phyloP scores from a whole-genome alignment of 345 rosid genomes.

The Luvunga scandens region DNA sequence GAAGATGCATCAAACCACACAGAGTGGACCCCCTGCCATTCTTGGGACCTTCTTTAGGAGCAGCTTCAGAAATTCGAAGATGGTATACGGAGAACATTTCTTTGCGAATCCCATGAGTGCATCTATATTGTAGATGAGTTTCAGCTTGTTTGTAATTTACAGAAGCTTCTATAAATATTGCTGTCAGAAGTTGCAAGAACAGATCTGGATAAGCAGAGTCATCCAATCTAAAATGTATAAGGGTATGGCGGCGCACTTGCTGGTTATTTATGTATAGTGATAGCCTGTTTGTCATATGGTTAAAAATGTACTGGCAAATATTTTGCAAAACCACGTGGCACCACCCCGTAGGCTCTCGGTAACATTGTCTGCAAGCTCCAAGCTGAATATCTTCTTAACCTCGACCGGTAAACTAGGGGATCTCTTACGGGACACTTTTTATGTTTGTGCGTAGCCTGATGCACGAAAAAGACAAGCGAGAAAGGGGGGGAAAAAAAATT shows the following conservation, averaged over 20 bases:
- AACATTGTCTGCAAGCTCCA: neutral
- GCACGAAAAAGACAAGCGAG: too few relatives aligned
- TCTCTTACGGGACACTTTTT: too few relatives aligned
- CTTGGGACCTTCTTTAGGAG: constrained; percentile 40
- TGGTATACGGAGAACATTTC: constrained; percentile 55
- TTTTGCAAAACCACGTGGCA: too few relatives aligned
- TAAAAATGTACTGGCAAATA: neutral
- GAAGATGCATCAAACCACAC: constrained; percentile 56
- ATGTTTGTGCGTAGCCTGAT: too few relatives aligned
- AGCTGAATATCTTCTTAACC: neutral
- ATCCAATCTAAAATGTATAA: neutral
- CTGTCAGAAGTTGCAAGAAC: neutral
- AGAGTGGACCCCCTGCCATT: constrained; percentile 51
- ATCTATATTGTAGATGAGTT: constrained; percentile 32
- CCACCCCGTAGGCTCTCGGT: too few relatives aligned
- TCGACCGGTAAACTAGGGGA: too few relatives aligned
- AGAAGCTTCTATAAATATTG: neutral
- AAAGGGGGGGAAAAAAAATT: too few relatives aligned
- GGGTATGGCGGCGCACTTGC: neutral
- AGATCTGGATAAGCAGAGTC: neutral
- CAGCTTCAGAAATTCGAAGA: constrained; percentile 40
- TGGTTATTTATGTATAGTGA: neutral
- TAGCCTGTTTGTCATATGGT: neutral
- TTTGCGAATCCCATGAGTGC: constrained; percentile 72
- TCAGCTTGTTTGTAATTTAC: neutral